These are phyloP conservation scores for Arxiozyma bovina DNA, from an alignment of 1,139 yeast species.

Conservation along the genomic window DNA sequence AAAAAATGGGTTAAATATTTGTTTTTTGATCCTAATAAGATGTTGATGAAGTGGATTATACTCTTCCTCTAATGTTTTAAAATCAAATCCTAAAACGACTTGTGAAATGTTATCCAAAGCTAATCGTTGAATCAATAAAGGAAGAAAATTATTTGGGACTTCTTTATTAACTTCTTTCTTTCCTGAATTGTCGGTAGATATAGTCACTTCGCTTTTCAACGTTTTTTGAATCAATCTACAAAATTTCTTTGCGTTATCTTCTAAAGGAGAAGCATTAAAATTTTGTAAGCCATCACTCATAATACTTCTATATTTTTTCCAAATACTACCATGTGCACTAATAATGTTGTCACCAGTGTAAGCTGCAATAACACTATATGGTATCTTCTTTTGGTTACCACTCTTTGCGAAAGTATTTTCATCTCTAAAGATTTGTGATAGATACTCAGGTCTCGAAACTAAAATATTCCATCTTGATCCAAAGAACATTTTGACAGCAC, in stretches of 20 bases:
- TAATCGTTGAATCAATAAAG: conserved; percentile 39
- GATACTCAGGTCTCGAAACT: conserved; percentile 42
- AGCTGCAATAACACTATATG: conserved; percentile 45
- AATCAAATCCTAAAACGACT: conserved; percentile 44
- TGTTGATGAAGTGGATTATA: conserved; percentile 35
- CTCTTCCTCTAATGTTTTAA: conserved; percentile 31
- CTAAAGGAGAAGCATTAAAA: conserved; percentile 37
- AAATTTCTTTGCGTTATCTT: conserved; percentile 31
- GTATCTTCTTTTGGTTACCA: conserved; percentile 54
- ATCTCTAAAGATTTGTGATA: conserved; percentile 41
- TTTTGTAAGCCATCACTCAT: conserved; percentile 45
- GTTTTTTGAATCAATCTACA: conserved; percentile 24
- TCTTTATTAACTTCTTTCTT: conserved; percentile 22
- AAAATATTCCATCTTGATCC: conserved; percentile 58
- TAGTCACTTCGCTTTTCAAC: conserved; percentile 4
- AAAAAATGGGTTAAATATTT: conserved; percentile 48
- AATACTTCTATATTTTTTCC: conserved; percentile 43
- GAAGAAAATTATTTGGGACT: not conserved
- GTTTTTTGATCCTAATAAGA: conserved; percentile 40
- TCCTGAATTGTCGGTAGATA: not conserved
- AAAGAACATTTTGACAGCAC: conserved; percentile 54
- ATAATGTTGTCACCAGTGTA: conserved; percentile 59
- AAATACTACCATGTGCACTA: conserved; percentile 49
- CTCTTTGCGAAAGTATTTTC: conserved; percentile 48
- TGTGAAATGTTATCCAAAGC: conserved; percentile 46